Conservation (phyloP, 169 alveolate species). For the Eimeria acervulina region DNA sequence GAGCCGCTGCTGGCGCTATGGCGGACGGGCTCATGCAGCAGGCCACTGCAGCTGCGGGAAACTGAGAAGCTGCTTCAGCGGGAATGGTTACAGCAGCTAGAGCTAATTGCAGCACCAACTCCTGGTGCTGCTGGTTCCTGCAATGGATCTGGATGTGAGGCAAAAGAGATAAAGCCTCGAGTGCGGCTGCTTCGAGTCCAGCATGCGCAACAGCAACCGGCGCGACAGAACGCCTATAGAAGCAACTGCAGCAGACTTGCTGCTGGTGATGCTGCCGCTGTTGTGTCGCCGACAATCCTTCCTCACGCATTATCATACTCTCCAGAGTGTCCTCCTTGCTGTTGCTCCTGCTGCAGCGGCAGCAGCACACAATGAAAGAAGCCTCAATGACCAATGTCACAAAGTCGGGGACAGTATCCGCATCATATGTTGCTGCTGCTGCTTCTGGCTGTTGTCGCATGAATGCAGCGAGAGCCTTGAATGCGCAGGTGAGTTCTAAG, state of each 20-base stretch:
- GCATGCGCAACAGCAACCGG: slow-evolving; percentile 9
- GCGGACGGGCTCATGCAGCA: slow-evolving; percentile 67
- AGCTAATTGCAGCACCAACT: slow-evolving; percentile 30
- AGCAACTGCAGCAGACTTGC: slow-evolving; percentile 60
- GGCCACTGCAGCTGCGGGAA: slow-evolving; percentile 61
- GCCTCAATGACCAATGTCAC: slow-evolving; percentile 18
- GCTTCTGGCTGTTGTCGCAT: slow-evolving; percentile 63
- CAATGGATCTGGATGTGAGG: slow-evolving; percentile 29
- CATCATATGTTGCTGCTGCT: slow-evolving; percentile 2
- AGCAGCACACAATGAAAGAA: not conserved
- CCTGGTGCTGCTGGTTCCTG: slow-evolving; percentile 39
- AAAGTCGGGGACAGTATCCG: not conserved
- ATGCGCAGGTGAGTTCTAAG: slow-evolving; percentile 43
- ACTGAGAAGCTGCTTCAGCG: not conserved
- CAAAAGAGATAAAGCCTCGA: slow-evolving; percentile 52
- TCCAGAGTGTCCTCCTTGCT: not conserved
- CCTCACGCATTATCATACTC: not conserved
- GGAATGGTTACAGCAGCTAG: slow-evolving; percentile 19
- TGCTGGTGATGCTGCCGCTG: slow-evolving; percentile 34
- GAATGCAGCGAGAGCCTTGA: slow-evolving; percentile 64
- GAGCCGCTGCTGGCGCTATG: slow-evolving; percentile 70
- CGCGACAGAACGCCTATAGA: not conserved
- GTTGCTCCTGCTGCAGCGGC: slow-evolving; percentile 55
- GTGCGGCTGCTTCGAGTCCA: slow-evolving; percentile 61
- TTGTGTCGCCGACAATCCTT: slow-evolving; percentile 5